Conservation (phyloP, 129 eudicot species). For the Deinandra increscens region DNA sequence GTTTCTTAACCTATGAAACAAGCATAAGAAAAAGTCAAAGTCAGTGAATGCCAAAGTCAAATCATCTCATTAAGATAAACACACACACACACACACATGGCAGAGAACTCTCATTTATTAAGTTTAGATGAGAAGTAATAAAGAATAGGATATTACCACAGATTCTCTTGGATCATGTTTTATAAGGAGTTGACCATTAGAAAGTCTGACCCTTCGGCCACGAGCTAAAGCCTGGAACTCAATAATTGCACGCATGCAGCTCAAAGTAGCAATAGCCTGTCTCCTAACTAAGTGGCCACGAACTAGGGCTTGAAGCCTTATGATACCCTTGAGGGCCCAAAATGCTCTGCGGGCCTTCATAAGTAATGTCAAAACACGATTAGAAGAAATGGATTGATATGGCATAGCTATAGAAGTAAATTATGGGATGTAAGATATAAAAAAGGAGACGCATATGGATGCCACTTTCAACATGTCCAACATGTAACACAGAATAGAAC, state of each 20-base stretch:
- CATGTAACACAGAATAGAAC: conserved; percentile 1
- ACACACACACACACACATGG: not conserved
- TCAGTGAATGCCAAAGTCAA: not conserved
- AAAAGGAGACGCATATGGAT: not conserved
- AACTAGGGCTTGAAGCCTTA: conserved; percentile 91
- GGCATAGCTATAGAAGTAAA: not conserved
- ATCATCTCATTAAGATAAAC: not conserved
- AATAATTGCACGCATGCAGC: conserved; percentile 75
- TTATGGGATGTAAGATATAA: not conserved
- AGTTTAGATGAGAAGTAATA: not conserved
- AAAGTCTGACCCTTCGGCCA: conserved; percentile 64
- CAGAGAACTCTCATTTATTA: not conserved
- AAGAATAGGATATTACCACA: conserved; percentile 32
- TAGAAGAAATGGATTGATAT: not conserved
- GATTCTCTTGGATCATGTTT: conserved; percentile 18
- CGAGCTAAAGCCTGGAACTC: conserved; percentile 81
- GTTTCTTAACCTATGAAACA: conserved; percentile 41
- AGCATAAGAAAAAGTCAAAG: not conserved
- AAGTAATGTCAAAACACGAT: not conserved
- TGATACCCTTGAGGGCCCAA: conserved; percentile 93
- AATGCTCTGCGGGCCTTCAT: conserved; percentile 95
- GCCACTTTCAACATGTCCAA: conserved; percentile 3
- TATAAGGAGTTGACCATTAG: conserved; percentile 41
- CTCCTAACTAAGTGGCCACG: conserved; percentile 93
- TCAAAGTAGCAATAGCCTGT: conserved; percentile 85